Percentiles rank a stretch among this genome's conserved stretches.
These are phyloP conservation scores for Solanum dulcamara DNA, from an alignment of 257 asterid genomes.

Conservation along the genomic window DNA sequence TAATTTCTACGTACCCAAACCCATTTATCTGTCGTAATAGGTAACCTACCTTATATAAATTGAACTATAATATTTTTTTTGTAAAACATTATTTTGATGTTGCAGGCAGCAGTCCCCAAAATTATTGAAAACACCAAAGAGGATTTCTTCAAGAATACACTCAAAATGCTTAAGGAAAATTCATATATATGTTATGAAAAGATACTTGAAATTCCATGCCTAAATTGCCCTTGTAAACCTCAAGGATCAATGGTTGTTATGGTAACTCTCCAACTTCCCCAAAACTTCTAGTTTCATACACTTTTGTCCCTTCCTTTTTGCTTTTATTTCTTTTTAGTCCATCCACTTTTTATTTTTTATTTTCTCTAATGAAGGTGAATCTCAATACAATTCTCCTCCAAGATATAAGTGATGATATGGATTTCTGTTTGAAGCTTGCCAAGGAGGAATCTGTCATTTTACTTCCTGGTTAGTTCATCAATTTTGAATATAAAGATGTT, in stretches of 20 bases:
- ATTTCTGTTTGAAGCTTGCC: conserved; percentile 57
- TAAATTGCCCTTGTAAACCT: conserved; percentile 54
- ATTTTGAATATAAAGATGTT: not conserved
- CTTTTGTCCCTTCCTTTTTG: not conserved
- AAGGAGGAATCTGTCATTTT: conserved; percentile 71
- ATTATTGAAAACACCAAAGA: conserved; percentile 49
- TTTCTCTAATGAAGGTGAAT: conserved; percentile 34
- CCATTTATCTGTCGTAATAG: not conserved
- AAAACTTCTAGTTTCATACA: not conserved
- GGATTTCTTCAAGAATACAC: conserved; percentile 32
- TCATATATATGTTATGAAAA: conserved; percentile 36
- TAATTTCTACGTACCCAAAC: not conserved
- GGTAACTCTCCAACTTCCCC: conserved; percentile 18
- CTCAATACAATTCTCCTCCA: conserved; percentile 31
- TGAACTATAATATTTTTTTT: not conserved
- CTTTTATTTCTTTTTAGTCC: not conserved
- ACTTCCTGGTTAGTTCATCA: conserved; percentile 57
- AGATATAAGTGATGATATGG: conserved; percentile 62
- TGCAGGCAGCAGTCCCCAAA: conserved; percentile 74
- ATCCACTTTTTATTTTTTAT: not conserved
- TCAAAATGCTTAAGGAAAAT: conserved; percentile 35
- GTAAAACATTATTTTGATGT: not conserved
- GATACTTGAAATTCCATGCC: conserved; percentile 42
- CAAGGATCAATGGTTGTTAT: conserved; percentile 77
- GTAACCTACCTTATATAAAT: not conserved